These are phyloP conservation scores for Striga asiatica DNA, from an alignment of 257 asterid genomes.

Conservation along the genomic window DNA sequence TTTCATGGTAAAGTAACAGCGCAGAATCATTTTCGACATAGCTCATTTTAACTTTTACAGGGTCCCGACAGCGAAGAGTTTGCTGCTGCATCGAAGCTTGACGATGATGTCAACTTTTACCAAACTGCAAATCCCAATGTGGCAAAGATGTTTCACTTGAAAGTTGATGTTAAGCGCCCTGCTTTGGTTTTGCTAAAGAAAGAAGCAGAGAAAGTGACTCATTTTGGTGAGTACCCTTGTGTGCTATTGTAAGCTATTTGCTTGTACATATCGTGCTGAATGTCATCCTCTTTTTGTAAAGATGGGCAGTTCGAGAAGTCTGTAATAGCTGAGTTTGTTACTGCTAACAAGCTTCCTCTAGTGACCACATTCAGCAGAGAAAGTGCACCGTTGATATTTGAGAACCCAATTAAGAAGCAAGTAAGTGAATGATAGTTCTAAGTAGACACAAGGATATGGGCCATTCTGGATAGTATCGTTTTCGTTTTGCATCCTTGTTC, in stretches of 20 bases:
- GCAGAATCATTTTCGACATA: not conserved
- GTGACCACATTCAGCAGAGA: conserved; percentile 73
- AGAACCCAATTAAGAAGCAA: conserved; percentile 76
- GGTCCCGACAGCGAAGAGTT: conserved; percentile 68
- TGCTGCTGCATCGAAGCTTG: conserved; percentile 72
- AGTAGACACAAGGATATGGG: not conserved
- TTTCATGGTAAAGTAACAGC: conserved; percentile 1
- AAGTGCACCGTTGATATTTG: conserved; percentile 66
- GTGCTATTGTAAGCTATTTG: conserved; percentile 3
- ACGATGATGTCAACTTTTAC: conserved; percentile 73
- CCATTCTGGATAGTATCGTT: not conserved
- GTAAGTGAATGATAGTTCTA: conserved; percentile 21
- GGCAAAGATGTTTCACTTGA: conserved; percentile 77
- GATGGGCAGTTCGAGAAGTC: conserved; percentile 65
- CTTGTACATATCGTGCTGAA: conserved; percentile 10
- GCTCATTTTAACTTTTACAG: conserved; percentile 27
- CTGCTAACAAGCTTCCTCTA: conserved; percentile 77
- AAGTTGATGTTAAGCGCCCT: conserved; percentile 64
- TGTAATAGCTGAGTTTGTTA: conserved; percentile 59
- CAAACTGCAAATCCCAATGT: conserved; percentile 66
- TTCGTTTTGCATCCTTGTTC: not conserved
- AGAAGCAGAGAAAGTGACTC: conserved; percentile 66
- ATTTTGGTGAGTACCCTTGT: conserved; percentile 44
- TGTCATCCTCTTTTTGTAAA: conserved; percentile 20
- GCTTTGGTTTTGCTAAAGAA: conserved; percentile 76